Evolutionary conservation across 805 yeast species (phyloP), one percentile per base, ranked within the genome.

Genomic region (Tanozyma kutaoensis): DNA sequence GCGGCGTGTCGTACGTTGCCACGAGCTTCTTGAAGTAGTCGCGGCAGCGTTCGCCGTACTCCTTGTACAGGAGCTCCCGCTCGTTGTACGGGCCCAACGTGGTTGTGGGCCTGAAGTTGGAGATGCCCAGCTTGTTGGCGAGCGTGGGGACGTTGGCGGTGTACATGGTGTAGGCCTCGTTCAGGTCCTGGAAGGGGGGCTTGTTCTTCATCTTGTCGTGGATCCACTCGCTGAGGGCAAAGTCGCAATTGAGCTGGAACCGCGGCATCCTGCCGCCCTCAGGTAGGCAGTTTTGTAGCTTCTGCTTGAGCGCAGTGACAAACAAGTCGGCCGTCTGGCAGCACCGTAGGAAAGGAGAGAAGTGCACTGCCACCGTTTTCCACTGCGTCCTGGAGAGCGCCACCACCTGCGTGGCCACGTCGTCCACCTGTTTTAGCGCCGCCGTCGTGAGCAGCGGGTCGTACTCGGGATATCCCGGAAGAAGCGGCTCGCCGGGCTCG

Each of bases 181-280:
- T 54, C 28, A 61, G 52, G 40, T 59, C 66, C 21, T 38, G 32
- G 32, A 54, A 56, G 4, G 64, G 65, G 8, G 65, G 63, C 34
- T 57, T 51, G 26, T 55, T 46, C 28, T 37, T 42, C 65, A 58
- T 58, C 20, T 49, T 47, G 26, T 59, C 65, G 32, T 59, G 66
- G 35, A 59, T 45, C 66, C 66, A 59, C 34, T 59, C 66, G 24
- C 58, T 48, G 12, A 59, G 38, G 9, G 65, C 66, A 48, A 59
- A 59, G 35, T 59, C 66, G 8, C 64, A 58, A 27, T 58, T 38
- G 16, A 59, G 43, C 32, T 53, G 65, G 39, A 50, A 56, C 30
- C 55, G 32, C 15, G 54, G 29, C n/a, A n/a, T n/a, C n/a, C n/a
- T n/a, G n/a, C n/a, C n/a, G n/a, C n/a, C n/a, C n/a, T n/a, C n/a